These are phyloP conservation scores for Aegilops bicornis DNA, from an alignment of 176 grass and related monocot species.

Conservation along the genomic window DNA sequence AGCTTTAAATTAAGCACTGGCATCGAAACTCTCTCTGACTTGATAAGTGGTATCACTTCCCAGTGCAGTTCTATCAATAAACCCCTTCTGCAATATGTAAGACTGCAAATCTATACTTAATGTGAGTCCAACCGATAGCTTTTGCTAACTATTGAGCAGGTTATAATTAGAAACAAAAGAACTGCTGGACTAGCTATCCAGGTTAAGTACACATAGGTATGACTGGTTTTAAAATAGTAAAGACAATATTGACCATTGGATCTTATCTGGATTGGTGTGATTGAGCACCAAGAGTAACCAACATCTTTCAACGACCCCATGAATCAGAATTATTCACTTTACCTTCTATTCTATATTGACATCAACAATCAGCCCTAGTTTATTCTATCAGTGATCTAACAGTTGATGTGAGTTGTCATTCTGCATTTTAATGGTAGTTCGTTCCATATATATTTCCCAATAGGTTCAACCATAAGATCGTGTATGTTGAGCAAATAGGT, in stretches of 20 bases:
- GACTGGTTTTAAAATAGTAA: neutral
- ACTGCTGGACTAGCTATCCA: neutral
- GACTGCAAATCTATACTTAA: neutral
- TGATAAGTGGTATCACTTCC: neutral
- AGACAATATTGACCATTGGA: neutral
- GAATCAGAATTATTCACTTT: conserved; percentile 11
- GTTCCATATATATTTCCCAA: neutral
- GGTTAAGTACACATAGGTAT: neutral
- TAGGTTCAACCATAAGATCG: neutral
- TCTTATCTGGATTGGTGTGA: neutral
- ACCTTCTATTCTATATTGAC: neutral
- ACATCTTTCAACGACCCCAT: neutral
- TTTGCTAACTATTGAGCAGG: neutral
- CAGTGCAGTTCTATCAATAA: neutral
- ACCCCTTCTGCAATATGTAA: neutral
- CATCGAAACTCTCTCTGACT: neutral
- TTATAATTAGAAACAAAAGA: conserved; percentile 15
- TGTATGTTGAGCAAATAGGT: neutral
- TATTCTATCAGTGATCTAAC: conserved; percentile 11
- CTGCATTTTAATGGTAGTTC: conserved; percentile 12
- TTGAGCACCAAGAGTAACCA: conserved; percentile 18
- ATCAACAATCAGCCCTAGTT: conserved; percentile 14
- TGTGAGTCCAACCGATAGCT: neutral
- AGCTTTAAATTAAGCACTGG: neutral
- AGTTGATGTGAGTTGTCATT: neutral